Base-by-base conservation (phyloP, 192 early-diverging fungal species). In the Pilaira anomala region DNA sequence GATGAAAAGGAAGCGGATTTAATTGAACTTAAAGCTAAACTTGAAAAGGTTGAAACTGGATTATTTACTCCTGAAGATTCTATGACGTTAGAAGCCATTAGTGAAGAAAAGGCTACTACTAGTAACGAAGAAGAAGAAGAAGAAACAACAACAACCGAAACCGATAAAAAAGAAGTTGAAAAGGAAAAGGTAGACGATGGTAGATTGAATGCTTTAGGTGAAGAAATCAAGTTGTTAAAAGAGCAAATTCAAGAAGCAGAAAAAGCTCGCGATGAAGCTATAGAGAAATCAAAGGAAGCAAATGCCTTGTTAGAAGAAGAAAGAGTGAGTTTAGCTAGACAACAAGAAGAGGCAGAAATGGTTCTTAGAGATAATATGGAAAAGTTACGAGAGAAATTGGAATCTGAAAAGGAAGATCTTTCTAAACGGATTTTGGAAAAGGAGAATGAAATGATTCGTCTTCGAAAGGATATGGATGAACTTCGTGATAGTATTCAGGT, bases 291-390 rank as follows among this genome's bases (percentile, higher is more conserved):
- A 7, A 45, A 51, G 39, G 48, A 58, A 42, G n/a, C 26, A 36
- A 57, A 40, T n/a, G 5, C 29, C 55, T 22, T 48, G 9, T 60
- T 54, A 22, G 65, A 73, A n/a, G 54, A 63, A 48, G 71, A 57
- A 24, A 53, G 55, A 33, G 36, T n/a, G 7, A 28, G 30, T 19
- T 25, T 65, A 8, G 1, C 56, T 2, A 30, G 60, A 7, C 40
- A 48, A 40, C 60, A 62, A 40, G 67, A 62, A 48, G 52, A 62
- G 21, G 14, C 60, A 9, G 67, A 67, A 16, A 39, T 58, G 29
- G 42, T 44, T 12, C 18, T 46, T 40, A 40, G 67, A 53, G 60
- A 69, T 4, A 56, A 62, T 19, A 69, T 69, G 67, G 67, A 69
- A 14, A 57, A 33, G 25, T 48, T 69, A 14, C 36, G 67, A 21